These are phyloP conservation scores for Sphagnum contortum DNA, from an alignment of 225 moss, liverwort and hornwort genomes.

Conservation along the genomic window DNA sequence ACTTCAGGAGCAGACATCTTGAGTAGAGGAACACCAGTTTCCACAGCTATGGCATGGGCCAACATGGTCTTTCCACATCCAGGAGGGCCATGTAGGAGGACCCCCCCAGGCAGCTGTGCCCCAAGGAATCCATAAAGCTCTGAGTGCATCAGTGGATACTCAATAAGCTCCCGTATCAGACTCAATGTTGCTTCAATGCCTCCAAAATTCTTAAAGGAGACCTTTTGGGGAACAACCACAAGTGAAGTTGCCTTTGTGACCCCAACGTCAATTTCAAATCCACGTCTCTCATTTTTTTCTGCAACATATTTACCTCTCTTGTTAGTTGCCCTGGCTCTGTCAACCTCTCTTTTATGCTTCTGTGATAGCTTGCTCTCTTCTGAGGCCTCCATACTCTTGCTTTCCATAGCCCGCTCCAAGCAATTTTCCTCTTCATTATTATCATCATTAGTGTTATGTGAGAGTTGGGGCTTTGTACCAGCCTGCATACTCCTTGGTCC, in stretches of 20 bases:
- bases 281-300: conserved; percentile 30
- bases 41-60: conserved; percentile 92
- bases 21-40: conserved; percentile 77
- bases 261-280: conserved; percentile 19
- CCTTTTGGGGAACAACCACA: conserved; percentile 50
- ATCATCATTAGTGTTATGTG: conserved; percentile 10
- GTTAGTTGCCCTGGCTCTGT: conserved; percentile 18
- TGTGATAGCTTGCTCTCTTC: conserved; percentile 27
- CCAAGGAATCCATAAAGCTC: conserved; percentile 74
- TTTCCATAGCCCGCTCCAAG: conserved; percentile 10
- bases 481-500: conserved; percentile 22
- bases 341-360: conserved; percentile 33
- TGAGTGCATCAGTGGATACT: conserved; percentile 73
- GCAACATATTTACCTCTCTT: conserved; percentile 50
- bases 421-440: conserved; percentile 16
- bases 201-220: conserved; percentile 76
- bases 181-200: conserved; percentile 72
- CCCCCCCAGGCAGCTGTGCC: conserved; percentile 69
- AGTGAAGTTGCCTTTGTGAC: conserved; percentile 26
- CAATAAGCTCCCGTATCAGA: conserved; percentile 70
- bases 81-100: conserved; percentile 88
- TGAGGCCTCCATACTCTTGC: conserved; percentile 21
- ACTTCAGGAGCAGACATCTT: conserved; percentile 98
- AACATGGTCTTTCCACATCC: conserved; percentile 98
- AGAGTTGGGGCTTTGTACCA: conserved; percentile 28